Evolutionary conservation across 306 rosid species (phyloP).

Genomic region (Vicia villosa): DNA sequence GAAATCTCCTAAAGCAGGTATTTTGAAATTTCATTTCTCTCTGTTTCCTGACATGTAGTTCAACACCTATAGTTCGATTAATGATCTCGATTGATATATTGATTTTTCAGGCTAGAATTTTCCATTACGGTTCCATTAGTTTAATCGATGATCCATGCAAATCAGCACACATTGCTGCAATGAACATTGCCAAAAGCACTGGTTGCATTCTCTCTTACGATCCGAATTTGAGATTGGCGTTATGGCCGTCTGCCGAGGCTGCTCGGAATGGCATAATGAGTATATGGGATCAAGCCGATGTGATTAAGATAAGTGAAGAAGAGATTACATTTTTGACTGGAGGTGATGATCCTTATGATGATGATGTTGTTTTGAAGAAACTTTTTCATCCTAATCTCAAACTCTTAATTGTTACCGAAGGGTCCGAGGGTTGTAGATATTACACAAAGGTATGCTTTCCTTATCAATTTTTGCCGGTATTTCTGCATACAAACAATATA

Average conservation of each 20-base stretch:
- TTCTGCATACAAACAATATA: no score
- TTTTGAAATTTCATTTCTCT: conserved; percentile 27
- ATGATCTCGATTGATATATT: conserved; percentile 11
- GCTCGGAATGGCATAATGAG: conserved; percentile 79
- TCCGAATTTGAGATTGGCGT: conserved; percentile 82
- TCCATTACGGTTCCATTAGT: conserved; percentile 93
- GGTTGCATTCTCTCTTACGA: conserved; percentile 93
- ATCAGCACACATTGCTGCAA: conserved; percentile 82
- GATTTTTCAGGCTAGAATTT: conserved; percentile 62
- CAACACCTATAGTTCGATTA: background rate
- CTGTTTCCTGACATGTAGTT: background rate
- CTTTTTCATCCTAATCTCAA: conserved; percentile 72
- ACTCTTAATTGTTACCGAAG: conserved; percentile 79
- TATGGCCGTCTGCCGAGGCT: conserved; percentile 87
- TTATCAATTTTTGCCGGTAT: no score
- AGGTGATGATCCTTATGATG: conserved; percentile 73
- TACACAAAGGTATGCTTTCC: conserved; percentile 61
- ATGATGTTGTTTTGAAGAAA: conserved; percentile 63
- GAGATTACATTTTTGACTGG: conserved; percentile 74
- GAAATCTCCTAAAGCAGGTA: conserved; percentile 63
- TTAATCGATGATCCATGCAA: conserved; percentile 83
- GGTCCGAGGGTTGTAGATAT: conserved; percentile 83
- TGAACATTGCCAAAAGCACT: conserved; percentile 69
- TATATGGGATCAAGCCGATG: conserved; percentile 83
- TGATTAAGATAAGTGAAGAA: conserved; percentile 89